Evolutionary conservation across 345 rosid species (phyloP), one percentile per base, ranked within the genome.

Genomic region (Boechera stricta): DNA sequence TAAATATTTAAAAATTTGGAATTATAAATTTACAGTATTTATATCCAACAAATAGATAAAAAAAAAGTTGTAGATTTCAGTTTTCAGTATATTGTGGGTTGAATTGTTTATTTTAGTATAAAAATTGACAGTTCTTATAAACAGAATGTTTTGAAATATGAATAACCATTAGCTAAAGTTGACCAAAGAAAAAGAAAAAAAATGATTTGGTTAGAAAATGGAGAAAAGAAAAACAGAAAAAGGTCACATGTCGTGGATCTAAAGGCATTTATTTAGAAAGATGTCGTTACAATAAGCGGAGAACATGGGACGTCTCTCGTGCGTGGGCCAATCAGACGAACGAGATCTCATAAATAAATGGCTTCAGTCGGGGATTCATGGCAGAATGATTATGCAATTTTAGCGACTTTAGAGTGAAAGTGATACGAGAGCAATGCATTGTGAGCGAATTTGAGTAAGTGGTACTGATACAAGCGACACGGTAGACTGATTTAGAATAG

Each of bases 261-360:
- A 29, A 53, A 53, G 4, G 49, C 54, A 63, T 63, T 39, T 16
- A 63, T 18, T 39, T 63, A 21, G 26, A 73, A 53, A 41, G 12
- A 41, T 56, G 6, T 54, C 5, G 52, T 42, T 31, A 56, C 72
- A 55, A 65, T 24, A 64, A 42, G 71, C 71, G 48, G 57, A 74
- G 66, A 74, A 55, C 66, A 65, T 74, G 78, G 39, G 58, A 56
- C 62, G 72, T 55, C 49, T 18, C 29, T 66, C 24, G 59, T 74
- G 67, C 24, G 59, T 74, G 67, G 72, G 12, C 66, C 72, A 74
- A 74, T 45, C 15, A 73, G 53, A 29, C n/a, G 51, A 56, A 74
- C 39, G 67, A 57, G 66, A 74, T 66, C 72, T 65, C 72, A 4
- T 32, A 31, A 53, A 10, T 26, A 18, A 45, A 10, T 47, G 38